Conservation (phyloP, 441 rosid species). For the Syzygium malaccense region DNA sequence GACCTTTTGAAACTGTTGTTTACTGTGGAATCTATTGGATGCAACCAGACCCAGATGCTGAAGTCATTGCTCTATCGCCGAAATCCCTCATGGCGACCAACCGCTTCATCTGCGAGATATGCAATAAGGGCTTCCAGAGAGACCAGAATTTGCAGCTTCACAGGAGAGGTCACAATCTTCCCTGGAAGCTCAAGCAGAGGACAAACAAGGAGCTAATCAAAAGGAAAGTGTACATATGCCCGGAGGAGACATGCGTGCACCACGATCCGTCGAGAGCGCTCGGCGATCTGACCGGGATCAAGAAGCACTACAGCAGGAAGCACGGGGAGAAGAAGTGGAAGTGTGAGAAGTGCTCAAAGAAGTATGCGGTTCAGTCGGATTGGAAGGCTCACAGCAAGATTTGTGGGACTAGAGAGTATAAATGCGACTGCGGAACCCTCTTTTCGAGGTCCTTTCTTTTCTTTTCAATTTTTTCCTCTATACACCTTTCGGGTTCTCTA, state of each 20-base stretch:
- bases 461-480: neutral
- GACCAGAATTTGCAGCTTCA: neutral
- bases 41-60: neutral
- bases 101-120: neutral
- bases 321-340: neutral
- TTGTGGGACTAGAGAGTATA: neutral
- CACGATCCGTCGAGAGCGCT: neutral
- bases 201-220: neutral
- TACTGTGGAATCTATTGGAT: neutral
- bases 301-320: neutral
- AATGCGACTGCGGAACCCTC: neutral
- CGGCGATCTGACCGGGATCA: neutral
- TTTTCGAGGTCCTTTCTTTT: neutral
- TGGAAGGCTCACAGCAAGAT: neutral
- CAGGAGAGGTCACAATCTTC: conserved; percentile 1
- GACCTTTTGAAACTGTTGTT: neutral
- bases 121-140: neutral
- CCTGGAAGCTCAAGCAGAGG: conserved; percentile 5
- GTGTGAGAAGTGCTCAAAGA: neutral
- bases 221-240: conserved; percentile 1
- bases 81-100: neutral
- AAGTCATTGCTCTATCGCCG: neutral
- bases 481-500: neutral
- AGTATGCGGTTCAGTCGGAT: neutral
- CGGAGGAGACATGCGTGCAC: neutral